Percentiles rank a stretch among this genome's conserved stretches.
These are phyloP conservation scores for Penicillium sp. DNA, from an alignment of 2,329 filamentous ascomycete genomes.

Conservation along the genomic window DNA sequence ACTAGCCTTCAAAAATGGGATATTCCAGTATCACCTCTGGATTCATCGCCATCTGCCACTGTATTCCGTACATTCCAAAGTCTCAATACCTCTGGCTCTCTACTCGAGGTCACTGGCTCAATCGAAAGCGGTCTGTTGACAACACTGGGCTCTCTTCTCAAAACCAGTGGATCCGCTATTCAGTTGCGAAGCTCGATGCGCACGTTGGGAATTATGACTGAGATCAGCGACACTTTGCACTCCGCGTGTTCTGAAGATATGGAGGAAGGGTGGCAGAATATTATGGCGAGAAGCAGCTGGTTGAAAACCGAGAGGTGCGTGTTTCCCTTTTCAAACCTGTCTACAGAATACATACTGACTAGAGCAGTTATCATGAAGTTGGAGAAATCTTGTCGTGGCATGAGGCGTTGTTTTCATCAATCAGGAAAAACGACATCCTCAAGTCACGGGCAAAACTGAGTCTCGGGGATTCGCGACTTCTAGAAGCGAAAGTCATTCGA, in stretches of 20 bases:
- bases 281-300: slow-evolving; percentile 70
- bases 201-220: slow-evolving; percentile 70
- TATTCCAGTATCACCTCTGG: slow-evolving; percentile 67
- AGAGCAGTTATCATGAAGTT: slow-evolving; percentile 59
- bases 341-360: slow-evolving; percentile 17
- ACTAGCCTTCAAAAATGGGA: slow-evolving; percentile 90
- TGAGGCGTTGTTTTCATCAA: slow-evolving; percentile 75
- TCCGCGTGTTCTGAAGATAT: slow-evolving; percentile 61
- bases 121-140: slow-evolving; percentile 62
- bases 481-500: slow-evolving; percentile 76
- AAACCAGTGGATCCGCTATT: slow-evolving; percentile 39
- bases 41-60: slow-evolving; percentile 63
- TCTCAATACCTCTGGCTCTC: slow-evolving; percentile 65
- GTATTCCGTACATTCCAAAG: slow-evolving; percentile 81
- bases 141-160: slow-evolving; percentile 44
- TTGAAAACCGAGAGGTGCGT: slow-evolving; percentile 77
- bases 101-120: slow-evolving; percentile 54
- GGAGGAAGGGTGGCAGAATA: slow-evolving; percentile 60
- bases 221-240: slow-evolving; percentile 75
- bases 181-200: slow-evolving; percentile 60
- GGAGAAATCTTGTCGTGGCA: slow-evolving; percentile 78
- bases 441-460: slow-evolving; percentile 61
- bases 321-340: background rate
- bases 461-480: slow-evolving; percentile 63
- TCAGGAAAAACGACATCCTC: slow-evolving; percentile 69